Evolutionary conservation across 139 green algal genomes (phyloP), one percentile per base, ranked within the genome.

Genomic region (Chlorella vulgaris): DNA sequence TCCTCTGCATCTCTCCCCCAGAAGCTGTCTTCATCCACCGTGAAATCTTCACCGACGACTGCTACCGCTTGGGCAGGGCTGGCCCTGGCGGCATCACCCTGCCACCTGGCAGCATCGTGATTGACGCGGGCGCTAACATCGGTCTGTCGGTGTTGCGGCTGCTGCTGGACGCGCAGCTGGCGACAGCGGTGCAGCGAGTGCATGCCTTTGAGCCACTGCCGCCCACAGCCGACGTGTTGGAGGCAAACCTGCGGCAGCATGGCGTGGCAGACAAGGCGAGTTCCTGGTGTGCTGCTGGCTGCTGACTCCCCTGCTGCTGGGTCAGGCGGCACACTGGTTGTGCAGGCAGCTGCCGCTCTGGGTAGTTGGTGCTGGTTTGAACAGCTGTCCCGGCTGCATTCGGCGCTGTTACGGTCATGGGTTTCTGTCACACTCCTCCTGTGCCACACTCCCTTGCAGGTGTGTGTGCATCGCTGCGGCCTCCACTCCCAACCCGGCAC

Each of bases 81-180:
- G n/a, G n/a, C n/a, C n/a, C n/a, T n/a, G 39, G 68, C 3, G 81
- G 80, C 65, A 69, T 88, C 24, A 21, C 36, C 31, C 40, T 88
- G 43, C 10, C 33, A 10, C 60, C 63, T 3, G 80, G 73, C 35
- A 53, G 43, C 22, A 28, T 62, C 22, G 84, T 88, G 21, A 33
- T 88, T 31, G 84, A 88, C 29, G 70, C 42, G 35, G 84, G 84
- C 33, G 84, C 84, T 47, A 88, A 88, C 81, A 80, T 88, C 42
- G 84, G 84, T 29, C 73, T 88, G 31, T 88, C 87, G 43, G 36
- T 51, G 7, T 38, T 88, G 50, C 68, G 33, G 2, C n/a, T 81
- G 38, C 70, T 84, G 77, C 77, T 55, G n/a, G 77, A 83, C 43
- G 19, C 35, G 7, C 13, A 38, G 2, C 31, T 66, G 15, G 53